phyloP scores from a whole-genome alignment of 1,284 basidiomycete genomes.

The Austroboletus niveus region DNA sequence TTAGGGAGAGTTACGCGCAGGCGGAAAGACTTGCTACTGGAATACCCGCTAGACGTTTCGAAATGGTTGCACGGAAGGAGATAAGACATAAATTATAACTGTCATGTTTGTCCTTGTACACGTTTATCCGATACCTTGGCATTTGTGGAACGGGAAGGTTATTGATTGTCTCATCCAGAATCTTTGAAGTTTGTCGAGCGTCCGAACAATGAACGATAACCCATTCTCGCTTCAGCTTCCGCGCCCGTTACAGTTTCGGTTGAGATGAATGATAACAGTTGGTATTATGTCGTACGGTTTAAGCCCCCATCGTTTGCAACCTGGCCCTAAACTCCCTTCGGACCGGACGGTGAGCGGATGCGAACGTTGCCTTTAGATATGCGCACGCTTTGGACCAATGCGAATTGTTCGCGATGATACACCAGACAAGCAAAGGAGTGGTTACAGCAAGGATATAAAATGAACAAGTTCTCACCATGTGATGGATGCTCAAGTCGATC shows the following conservation, averaged over 20 bases:
- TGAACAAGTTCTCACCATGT: too few relatives aligned
- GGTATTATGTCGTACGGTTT: too few relatives aligned
- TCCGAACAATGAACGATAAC: background rate
- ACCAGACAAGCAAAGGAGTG: too few relatives aligned
- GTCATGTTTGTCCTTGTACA: background rate
- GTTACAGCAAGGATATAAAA: too few relatives aligned
- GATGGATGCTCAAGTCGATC: too few relatives aligned
- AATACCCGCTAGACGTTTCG: slow-evolving; percentile 51
- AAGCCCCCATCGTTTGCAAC: too few relatives aligned
- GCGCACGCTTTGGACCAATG: too few relatives aligned
- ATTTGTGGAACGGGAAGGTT: background rate
- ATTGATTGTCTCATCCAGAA: background rate
- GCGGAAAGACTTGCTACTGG: slow-evolving; percentile 62
- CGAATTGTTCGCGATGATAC: too few relatives aligned
- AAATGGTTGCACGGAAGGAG: slow-evolving; percentile 59
- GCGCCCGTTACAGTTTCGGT: background rate
- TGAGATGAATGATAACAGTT: background rate
- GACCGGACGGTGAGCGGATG: too few relatives aligned
- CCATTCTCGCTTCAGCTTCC: background rate
- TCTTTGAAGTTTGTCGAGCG: background rate
- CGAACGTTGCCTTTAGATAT: too few relatives aligned
- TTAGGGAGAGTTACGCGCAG: slow-evolving; percentile 70
- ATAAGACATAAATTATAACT: slow-evolving; percentile 59
- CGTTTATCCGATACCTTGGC: background rate
- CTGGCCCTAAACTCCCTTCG: too few relatives aligned